Evolutionary conservation across 331 rosid species (phyloP), one percentile per base, ranked within the genome.

Genomic region (Pyrus hybrid): DNA sequence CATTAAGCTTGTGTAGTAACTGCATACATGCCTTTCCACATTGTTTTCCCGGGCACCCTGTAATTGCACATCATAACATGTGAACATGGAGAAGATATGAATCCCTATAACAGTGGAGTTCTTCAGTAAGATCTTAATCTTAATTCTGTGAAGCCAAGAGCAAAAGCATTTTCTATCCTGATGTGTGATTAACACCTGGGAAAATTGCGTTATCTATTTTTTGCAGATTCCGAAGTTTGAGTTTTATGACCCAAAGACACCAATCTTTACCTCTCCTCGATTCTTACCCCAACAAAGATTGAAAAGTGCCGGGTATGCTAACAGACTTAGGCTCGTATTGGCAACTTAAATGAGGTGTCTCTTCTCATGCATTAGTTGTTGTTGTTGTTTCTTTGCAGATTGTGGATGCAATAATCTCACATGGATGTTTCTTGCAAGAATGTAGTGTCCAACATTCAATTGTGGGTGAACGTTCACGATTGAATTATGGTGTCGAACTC

Each of bases 251-350:
- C 93, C 93, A 58, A 84, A 86, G 86, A 92, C 83, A 61, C 99
- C 99, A 14, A 75, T 94, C 76, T 90, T 78, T 77, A 88, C 99
- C 1, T 85, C 90, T 80, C 97, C 97, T 54, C 80, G 92, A 70
- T 94, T 92, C 86, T 83, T 94, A 68, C 99, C 99, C 99, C 99
- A 63, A 82, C 86, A 11, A 93, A 93, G 94, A 90, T 93, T 3
- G 98, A 93, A 29, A 85, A 82, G 18, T 88, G 90, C 81, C 86
- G 80, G 91, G 98, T 91, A 86, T 71, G 87, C 57, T 64, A 73
- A 28, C 47, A 41, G 2, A 41, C 32, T 33, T 70, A 20, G n/a
- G 37, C 28, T 63, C 21, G 11, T 51, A 26, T 41, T 66, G 70
- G 29, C 49, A 41, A 35, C 56, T 67, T 51, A 72, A 45, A 45